phyloP scores from a whole-genome alignment of 106 monocot genomes.

The Platanthera guangdongensis region DNA sequence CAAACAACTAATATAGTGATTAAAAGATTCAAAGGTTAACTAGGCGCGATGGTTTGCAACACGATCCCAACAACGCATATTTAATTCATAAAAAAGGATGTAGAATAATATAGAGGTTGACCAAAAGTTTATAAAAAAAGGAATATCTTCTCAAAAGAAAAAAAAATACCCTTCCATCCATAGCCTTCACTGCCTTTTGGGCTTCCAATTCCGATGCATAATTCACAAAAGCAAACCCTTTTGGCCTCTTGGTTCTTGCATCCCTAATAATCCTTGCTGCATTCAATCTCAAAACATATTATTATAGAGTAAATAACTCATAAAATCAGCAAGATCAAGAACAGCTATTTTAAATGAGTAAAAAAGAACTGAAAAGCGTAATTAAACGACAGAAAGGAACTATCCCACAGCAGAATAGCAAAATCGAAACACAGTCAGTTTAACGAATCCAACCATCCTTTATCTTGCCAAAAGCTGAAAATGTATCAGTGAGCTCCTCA shows the following conservation, averaged over 20 bases:
- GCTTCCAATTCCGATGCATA: conserved; percentile 32
- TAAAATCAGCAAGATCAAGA: conserved; percentile 6
- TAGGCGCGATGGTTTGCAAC: no score
- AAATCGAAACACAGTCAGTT: background rate
- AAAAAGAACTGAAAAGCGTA: background rate
- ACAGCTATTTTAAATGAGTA: background rate
- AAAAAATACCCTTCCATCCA: conserved; percentile 49
- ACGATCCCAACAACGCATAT: no score
- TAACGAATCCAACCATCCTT: conserved; percentile 17
- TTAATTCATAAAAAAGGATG: no score
- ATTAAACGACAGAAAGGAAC: background rate
- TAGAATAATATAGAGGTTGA: no score
- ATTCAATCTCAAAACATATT: background rate
- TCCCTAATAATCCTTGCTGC: conserved; percentile 34
- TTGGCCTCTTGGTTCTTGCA: conserved; percentile 18
- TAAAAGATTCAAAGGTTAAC: no score
- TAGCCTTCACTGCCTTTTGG: conserved; percentile 37
- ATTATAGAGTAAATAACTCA: background rate
- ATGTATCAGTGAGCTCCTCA: conserved; percentile 14
- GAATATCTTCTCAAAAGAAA: background rate
- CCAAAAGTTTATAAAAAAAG: no score
- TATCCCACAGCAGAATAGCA: background rate
- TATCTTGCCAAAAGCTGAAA: conserved; percentile 19
- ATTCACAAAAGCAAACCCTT: conserved; percentile 36
- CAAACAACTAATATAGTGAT: no score